Conservation (phyloP, 441 rosid species). For the Euphorbia celastroides region DNA sequence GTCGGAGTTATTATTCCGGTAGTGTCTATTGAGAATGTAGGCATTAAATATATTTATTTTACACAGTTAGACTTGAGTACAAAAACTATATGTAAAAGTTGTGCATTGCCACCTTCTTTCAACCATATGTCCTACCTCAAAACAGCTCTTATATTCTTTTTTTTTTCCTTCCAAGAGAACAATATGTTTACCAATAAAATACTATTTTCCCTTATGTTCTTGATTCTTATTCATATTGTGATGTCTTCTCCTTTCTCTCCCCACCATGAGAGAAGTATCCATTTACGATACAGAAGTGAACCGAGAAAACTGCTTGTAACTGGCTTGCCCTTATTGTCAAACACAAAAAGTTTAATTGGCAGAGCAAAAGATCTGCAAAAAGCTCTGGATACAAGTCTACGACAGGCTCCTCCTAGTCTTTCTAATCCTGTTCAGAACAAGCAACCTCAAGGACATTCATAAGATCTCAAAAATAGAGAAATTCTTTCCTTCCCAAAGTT, state of each 20-base stretch:
- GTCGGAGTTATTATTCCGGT: not conserved
- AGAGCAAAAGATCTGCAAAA: conserved; percentile 28
- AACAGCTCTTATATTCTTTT: conserved; percentile 15
- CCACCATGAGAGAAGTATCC: conserved; percentile 23
- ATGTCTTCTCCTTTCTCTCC: conserved; percentile 22
- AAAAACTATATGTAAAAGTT: conserved; percentile 7
- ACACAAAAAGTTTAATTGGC: conserved; percentile 24
- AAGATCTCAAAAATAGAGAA: conserved; percentile 31
- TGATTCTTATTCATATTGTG: conserved; percentile 31
- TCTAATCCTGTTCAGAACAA: conserved; percentile 57
- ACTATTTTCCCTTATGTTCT: conserved; percentile 22
- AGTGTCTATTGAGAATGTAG: not conserved
- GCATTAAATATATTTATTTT: not conserved
- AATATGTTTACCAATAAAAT: conserved; percentile 28
- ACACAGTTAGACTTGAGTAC: not conserved
- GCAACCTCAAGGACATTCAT: conserved; percentile 16
- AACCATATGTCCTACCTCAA: conserved; percentile 14
- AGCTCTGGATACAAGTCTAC: conserved; percentile 38
- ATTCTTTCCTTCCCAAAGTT: conserved; percentile 30
- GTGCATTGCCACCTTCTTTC: conserved; percentile 12
- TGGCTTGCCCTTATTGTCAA: conserved; percentile 24
- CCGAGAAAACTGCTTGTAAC: conserved; percentile 38
- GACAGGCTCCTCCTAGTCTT: conserved; percentile 42
- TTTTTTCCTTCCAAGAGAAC: conserved; percentile 14
- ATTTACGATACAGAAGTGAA: conserved; percentile 20